phyloP scores from a whole-genome alignment of 2,329 filamentous ascomycete genomes.

The Arthrinium puccinioides region DNA sequence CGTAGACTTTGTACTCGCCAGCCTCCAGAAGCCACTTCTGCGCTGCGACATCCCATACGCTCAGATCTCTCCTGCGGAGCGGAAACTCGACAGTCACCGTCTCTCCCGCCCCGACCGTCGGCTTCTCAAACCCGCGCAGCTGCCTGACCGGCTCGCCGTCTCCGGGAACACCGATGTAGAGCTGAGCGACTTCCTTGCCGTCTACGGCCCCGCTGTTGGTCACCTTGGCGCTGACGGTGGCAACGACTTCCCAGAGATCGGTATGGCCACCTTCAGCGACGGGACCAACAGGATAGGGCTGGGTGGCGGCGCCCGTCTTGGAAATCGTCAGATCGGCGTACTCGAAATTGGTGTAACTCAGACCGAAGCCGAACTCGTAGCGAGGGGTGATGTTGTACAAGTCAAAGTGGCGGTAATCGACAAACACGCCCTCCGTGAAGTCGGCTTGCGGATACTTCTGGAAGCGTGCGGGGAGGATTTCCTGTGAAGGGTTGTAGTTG shows the following conservation, averaged over 20 bases:
- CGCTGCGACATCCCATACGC: slow-evolving; percentile 37
- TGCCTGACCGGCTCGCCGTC: slow-evolving; percentile 39
- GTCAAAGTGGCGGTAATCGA: slow-evolving; percentile 28
- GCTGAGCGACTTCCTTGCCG: slow-evolving; percentile 45
- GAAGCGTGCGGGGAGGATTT: slow-evolving; percentile 37
- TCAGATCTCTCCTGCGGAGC: slow-evolving; percentile 39
- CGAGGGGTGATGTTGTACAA: slow-evolving; percentile 18
- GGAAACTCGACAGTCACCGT: slow-evolving; percentile 33
- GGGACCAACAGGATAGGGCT: slow-evolving; percentile 10
- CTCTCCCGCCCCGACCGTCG: slow-evolving; percentile 32
- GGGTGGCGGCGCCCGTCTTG: slow-evolving; percentile 3
- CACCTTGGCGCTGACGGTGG: slow-evolving; percentile 37
- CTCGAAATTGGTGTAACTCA: slow-evolving; percentile 43
- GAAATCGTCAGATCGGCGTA: slow-evolving; percentile 41
- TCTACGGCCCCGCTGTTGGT: slow-evolving; percentile 42
- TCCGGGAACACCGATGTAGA: slow-evolving; percentile 42
- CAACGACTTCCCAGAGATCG: slow-evolving; percentile 45
- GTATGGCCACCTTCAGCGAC: slow-evolving; percentile 41
- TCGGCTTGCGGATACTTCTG: slow-evolving; percentile 23
- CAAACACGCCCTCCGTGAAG: slow-evolving; percentile 22
- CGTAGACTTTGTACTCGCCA: slow-evolving; percentile 21
- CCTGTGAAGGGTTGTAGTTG: slow-evolving; percentile 14
- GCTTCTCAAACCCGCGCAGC: slow-evolving; percentile 46
- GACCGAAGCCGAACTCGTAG: slow-evolving; percentile 29
- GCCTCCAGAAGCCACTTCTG: slow-evolving; percentile 33